These are phyloP conservation scores for Chaetomium olivaceum DNA, from an alignment of 2,329 filamentous ascomycete genomes.

Conservation along the genomic window DNA sequence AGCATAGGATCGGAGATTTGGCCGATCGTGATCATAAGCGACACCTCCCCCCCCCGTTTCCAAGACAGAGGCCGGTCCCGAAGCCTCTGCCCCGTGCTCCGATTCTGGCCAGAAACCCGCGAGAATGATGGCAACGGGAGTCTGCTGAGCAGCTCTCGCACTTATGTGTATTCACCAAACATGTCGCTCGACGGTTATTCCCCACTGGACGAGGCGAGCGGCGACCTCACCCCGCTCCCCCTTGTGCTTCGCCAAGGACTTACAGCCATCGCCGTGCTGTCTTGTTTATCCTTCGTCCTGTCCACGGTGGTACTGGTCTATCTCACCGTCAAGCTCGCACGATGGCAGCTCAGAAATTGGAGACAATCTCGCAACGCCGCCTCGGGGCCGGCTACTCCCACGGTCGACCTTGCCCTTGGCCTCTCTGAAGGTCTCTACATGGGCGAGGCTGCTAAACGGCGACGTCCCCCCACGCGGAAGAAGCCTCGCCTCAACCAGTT, in stretches of 20 bases:
- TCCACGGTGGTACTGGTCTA: slow-evolving; percentile 32
- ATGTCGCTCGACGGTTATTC: slow-evolving; percentile 16
- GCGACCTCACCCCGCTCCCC: slow-evolving; percentile 31
- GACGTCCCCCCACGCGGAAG: slow-evolving; percentile 2
- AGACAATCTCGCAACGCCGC: background rate
- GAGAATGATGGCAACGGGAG: slow-evolving; percentile 8
- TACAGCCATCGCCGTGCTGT: slow-evolving; percentile 31
- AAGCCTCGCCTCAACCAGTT: slow-evolving; percentile 52
- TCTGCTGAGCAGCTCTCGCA: slow-evolving; percentile 15
- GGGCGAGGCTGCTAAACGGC: slow-evolving; percentile 5
- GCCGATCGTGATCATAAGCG: slow-evolving; percentile 2
- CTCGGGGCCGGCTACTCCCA: background rate
- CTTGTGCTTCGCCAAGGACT: slow-evolving; percentile 31
- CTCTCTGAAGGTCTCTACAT: slow-evolving; percentile 34
- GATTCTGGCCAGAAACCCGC: background rate
- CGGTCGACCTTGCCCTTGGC: slow-evolving; percentile 35
- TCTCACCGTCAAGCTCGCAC: slow-evolving; percentile 36
- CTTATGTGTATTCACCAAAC: background rate
- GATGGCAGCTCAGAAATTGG: slow-evolving; percentile 33
- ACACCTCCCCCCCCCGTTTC: background rate
- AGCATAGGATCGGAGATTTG: slow-evolving; percentile 2
- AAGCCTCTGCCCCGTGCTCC: background rate
- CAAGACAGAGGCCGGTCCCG: background rate
- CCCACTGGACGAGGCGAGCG: slow-evolving; percentile 20
- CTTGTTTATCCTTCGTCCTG: slow-evolving; percentile 33